phyloP scores from a whole-genome alignment of 306 rosid genomes.

The Urtica urens region DNA sequence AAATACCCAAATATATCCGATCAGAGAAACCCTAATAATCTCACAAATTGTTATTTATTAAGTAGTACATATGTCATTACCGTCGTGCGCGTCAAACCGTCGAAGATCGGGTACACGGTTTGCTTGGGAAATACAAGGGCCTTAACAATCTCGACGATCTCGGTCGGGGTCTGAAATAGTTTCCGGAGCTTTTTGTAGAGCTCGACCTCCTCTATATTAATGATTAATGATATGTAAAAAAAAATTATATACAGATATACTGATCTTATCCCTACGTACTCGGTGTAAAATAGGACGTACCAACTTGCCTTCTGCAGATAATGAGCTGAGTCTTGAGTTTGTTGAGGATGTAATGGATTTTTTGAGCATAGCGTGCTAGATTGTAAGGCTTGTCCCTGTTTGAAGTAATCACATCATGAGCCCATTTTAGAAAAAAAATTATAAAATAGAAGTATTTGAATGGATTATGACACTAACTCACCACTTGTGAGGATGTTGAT shows the following conservation, averaged over 20 bases:
- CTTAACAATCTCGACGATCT: constrained; percentile 23
- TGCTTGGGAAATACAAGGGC: constrained; percentile 4
- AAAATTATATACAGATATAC: neutral
- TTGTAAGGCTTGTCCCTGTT: constrained; percentile 28
- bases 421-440: neutral
- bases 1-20: neutral
- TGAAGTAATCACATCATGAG: constrained; percentile 4
- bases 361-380: constrained; percentile 41
- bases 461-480: constrained; percentile 3
- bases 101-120: constrained; percentile 9
- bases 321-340: constrained; percentile 35
- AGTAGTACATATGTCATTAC: neutral
- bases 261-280: neutral
- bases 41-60: neutral
- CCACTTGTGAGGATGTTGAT: constrained; percentile 29
- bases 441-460: neutral
- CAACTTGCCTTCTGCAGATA: constrained; percentile 29
- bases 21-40: neutral
- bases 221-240: neutral
- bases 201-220: constrained; percentile 18
- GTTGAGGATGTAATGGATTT: constrained; percentile 36
- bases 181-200: constrained; percentile 11
- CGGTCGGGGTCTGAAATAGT: constrained; percentile 23
- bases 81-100: constrained; percentile 29
- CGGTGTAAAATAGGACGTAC: constrained; percentile 11